Conservation (phyloP, 1,139 yeast genomes). For the Yarrowia galli region DNA sequence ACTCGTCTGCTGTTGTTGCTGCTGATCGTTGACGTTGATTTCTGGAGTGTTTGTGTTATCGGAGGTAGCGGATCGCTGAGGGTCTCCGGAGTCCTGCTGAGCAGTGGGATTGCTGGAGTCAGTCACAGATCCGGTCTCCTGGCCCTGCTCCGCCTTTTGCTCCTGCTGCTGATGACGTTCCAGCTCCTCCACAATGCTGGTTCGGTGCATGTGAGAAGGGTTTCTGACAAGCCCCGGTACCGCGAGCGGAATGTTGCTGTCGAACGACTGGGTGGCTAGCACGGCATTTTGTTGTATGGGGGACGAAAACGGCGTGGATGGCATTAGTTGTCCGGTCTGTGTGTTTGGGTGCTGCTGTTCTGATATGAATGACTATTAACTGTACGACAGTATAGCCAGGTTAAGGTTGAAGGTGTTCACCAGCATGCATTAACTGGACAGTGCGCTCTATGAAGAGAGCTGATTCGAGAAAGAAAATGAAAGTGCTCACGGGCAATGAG, state of each 20-base stretch:
- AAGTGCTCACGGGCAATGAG: no score
- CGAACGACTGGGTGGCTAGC: conserved; percentile 28
- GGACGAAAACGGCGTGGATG: conserved; percentile 36
- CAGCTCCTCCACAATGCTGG: conserved; percentile 34
- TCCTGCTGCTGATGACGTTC: conserved; percentile 34
- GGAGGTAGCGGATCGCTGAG: not conserved
- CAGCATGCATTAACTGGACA: not conserved
- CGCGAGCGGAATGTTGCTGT: conserved; percentile 30
- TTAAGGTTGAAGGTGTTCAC: conserved; percentile 10
- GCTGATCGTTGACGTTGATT: conserved; percentile 1
- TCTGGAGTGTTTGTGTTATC: not conserved
- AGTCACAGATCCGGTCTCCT: not conserved
- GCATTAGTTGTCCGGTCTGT: not conserved
- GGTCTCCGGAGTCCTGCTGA: not conserved
- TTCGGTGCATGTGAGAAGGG: conserved; percentile 29
- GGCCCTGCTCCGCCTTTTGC: conserved; percentile 11
- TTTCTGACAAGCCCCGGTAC: conserved; percentile 24
- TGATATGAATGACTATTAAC: not conserved
- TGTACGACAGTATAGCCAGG: not conserved
- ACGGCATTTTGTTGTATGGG: conserved; percentile 35
- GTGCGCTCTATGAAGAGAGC: no score
- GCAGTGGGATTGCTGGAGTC: not conserved
- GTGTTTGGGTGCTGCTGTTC: not conserved
- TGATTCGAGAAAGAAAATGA: no score
- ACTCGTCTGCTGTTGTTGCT: not conserved